Conservation (phyloP, 2,329 filamentous ascomycete genomes). For the Claviceps spartinae region DNA sequence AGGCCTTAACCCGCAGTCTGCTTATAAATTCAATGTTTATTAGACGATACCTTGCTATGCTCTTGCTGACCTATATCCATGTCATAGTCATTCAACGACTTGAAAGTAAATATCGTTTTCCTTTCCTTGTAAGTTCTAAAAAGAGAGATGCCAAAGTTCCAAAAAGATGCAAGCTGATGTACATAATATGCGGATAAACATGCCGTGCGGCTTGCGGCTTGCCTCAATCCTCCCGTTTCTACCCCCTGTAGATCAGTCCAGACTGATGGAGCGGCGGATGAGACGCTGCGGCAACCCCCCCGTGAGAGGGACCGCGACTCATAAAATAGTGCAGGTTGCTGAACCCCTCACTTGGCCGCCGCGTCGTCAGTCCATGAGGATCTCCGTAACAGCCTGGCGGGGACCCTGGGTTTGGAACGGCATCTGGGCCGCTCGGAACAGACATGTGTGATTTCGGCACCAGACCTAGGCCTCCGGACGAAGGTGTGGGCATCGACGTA, state of each 20-base stretch:
- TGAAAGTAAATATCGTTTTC: neutral
- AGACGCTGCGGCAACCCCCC: neutral
- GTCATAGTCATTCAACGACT: no score
- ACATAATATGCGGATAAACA: neutral
- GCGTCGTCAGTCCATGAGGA: neutral
- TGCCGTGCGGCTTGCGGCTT: neutral
- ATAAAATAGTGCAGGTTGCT: neutral
- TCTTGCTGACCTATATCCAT: no score
- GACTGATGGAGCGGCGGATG: neutral
- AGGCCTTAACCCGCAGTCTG: no score
- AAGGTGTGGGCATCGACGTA: neutral
- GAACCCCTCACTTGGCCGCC: neutral
- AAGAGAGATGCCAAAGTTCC: no score
- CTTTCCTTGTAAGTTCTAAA: neutral
- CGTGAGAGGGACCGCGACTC: neutral
- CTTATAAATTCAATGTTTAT: no score
- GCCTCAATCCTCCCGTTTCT: neutral
- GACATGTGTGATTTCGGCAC: neutral
- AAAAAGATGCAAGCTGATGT: no score
- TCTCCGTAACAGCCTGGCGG: neutral
- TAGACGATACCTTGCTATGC: no score
- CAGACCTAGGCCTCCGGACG: neutral
- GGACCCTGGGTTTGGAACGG: neutral
- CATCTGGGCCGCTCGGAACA: neutral
- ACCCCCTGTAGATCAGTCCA: neutral